phyloP scores from a whole-genome alignment of 2,329 filamentous ascomycete species.

The Cladophialophora carrionii region DNA sequence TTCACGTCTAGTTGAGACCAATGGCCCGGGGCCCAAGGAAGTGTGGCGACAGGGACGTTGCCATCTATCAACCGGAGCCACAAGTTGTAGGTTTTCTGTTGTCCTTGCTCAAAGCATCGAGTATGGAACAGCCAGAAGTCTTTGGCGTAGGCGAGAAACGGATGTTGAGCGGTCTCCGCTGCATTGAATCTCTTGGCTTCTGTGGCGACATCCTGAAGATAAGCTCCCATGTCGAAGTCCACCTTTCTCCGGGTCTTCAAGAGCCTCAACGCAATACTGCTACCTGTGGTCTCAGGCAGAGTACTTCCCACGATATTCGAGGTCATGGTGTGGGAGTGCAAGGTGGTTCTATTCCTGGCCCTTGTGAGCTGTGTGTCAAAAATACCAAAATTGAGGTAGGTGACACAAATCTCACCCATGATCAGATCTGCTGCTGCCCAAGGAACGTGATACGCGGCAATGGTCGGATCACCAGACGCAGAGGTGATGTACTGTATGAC shows the following conservation, averaged over 20 bases:
- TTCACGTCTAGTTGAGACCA: not conserved
- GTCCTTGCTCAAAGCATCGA: not conserved
- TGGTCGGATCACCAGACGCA: not conserved
- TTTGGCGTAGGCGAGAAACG: conserved; percentile 20
- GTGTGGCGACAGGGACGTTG: not conserved
- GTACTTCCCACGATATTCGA: conserved; percentile 2
- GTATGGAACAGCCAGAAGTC: conserved; percentile 21
- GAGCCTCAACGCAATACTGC: conserved; percentile 16
- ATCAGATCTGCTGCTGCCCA: conserved; percentile 3
- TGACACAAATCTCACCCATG: conserved; percentile 26
- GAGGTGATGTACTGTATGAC: conserved; percentile 22
- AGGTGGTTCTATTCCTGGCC: not conserved
- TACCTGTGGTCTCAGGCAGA: not conserved
- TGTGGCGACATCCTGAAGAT: not conserved
- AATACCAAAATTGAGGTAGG: conserved; percentile 25
- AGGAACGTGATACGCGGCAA: conserved; percentile 3
- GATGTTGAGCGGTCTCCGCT: not conserved
- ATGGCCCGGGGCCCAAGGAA: conserved; percentile 9
- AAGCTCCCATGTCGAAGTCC: not conserved
- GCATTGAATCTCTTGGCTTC: not conserved
- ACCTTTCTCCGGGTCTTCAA: not conserved
- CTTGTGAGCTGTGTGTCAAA: conserved; percentile 20
- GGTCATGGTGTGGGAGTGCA: conserved; percentile 2
- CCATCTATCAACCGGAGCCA: conserved; percentile 11
- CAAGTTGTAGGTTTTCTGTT: not conserved